Base-by-base conservation (phyloP, 306 rosid species). In the Fragaria vesca region DNA sequence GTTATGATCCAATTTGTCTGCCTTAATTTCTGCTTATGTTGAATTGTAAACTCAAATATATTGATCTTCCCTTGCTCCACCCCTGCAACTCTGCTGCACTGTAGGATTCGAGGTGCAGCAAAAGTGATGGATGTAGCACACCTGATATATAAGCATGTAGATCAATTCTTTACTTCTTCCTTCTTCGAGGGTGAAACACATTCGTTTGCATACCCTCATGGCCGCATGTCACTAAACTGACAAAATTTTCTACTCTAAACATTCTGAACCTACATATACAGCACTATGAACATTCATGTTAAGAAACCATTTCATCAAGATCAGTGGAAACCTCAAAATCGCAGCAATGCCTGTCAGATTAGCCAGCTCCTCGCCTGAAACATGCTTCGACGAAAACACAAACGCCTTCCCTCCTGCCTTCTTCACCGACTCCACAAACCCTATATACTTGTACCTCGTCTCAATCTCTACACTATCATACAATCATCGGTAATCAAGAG, bases 311-410 rank as follows among this genome's bases (percentile, higher is more conserved):
- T 48, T 62, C 61, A 6, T 75, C 71, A 18, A 30, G 21, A 43
- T 62, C 32, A 30, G 15, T 1, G 71, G 71, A 75, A 75, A 62
- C 71, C 79, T 46, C 28, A 74, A 26, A 21, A 26, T 40, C 13
- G 58, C 32, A 0, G 78, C 70, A 24, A 74, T 74, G 54, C 69
- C 30, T 4, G 58, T 58, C 42, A 69, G 55, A 50, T 42, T 43
- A 26, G 69, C 42, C 26, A 60, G 78, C 43, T 15, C 70, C 42
- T 8, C 69, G 0, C 43, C 18, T 0, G 16, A 16, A 12, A 26
- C 54, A 24, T 42, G 58, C n/a, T 24, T 16, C 1, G 70, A 15
- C 18, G 26, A 60, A 60, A 43, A 60, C 70, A 60, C 43, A 45
- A 74, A 9, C 2, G 45, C 43, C 52, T 60, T 42, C 30, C 58